Evolutionary conservation across 805 yeast species (phyloP).

Genomic region (Nakazawaea sp.): DNA sequence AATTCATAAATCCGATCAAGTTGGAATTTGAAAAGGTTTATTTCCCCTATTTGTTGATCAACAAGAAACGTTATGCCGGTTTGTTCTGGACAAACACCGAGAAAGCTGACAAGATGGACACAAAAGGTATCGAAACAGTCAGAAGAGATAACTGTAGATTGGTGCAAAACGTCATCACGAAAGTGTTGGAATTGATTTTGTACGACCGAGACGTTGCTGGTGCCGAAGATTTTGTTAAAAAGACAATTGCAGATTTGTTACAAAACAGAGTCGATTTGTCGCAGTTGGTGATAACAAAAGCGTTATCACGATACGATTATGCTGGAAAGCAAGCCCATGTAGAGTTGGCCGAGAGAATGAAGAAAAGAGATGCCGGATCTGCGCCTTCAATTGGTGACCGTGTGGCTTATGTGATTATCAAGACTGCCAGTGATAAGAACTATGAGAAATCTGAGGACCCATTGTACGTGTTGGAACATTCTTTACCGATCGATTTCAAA

Average conservation of each 20-base stretch:
- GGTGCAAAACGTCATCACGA: slow-evolving; percentile 91
- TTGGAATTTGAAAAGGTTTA: slow-evolving; percentile 95
- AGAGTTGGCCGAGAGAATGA: slow-evolving; percentile 92
- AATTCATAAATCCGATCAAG: slow-evolving; percentile 81
- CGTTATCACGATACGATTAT: slow-evolving; percentile 82
- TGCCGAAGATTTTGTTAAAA: slow-evolving; percentile 81
- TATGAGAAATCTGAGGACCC: slow-evolving; percentile 98
- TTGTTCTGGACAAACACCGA: slow-evolving; percentile 90
- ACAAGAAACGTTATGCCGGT: slow-evolving; percentile 97
- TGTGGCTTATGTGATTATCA: slow-evolving; percentile 91
- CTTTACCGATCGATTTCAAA: slow-evolving; percentile 88
- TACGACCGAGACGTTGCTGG: slow-evolving; percentile 82
- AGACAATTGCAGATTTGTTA: slow-evolving; percentile 80
- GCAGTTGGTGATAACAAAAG: slow-evolving; percentile 89
- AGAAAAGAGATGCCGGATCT: slow-evolving; percentile 92
- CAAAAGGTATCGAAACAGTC: slow-evolving; percentile 97
- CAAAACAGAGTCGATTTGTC: slow-evolving; percentile 92
- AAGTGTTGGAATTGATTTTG: slow-evolving; percentile 75
- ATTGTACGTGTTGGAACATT: slow-evolving; percentile 82
- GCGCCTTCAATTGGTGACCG: slow-evolving; percentile 98
- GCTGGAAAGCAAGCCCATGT: slow-evolving; percentile 97
- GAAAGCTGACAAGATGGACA: slow-evolving; percentile 95
- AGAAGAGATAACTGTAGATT: slow-evolving; percentile 95
- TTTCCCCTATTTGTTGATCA: slow-evolving; percentile 87
- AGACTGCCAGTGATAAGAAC: slow-evolving; percentile 76